Base-by-base conservation (phyloP, 495 filamentous ascomycete species). In the Usnea hakonensis region DNA sequence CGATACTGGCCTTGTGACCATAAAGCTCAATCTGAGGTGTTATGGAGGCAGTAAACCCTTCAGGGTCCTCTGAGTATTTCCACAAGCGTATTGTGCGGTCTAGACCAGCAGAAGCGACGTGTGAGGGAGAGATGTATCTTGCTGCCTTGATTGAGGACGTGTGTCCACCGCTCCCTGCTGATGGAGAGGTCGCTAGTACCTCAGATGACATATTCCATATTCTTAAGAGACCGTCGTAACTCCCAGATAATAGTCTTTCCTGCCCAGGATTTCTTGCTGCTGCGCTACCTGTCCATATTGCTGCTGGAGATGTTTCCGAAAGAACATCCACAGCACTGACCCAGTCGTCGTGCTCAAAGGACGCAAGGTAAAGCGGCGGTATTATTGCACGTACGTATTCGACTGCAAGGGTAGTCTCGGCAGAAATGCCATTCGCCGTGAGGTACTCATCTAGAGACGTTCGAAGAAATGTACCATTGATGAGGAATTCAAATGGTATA, bases 301-400 rank as follows among this genome's bases (percentile, higher is more conserved):
- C 85, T 26, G 88, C 85, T 44, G 77, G 73, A 17, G 86, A 90
- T 38, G 79, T 84, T 23, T 67, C 72, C 0, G 89, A 91, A 23
- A 93, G 81, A 6, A 95, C 84, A 68, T 96, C 90, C n/a, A 96
- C 87, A n/a, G 84, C 80, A 71, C 87, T 88, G 37, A 98, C 88
- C 94, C 94, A 98, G 69, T 97, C 93, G 68, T 97, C 91, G 71
- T 97, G 91, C 76, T 96, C 84, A 73, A 95, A 97, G 59, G 87
- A 90, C 8, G 91, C 84, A 46, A 92, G 84, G 71, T 90, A 89
- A 16, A 87, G 76, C 26, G 94, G 95, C 1, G 94, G 94, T 71
- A 96, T 86, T 57, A 95, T 76, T 58, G 90, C 91, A 62, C 90
- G 86, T 10, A 96, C 90, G 77, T 97, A 98, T 78, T 97, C 91